phyloP scores from a whole-genome alignment of 306 rosid species.

The Glycine latifolia region DNA sequence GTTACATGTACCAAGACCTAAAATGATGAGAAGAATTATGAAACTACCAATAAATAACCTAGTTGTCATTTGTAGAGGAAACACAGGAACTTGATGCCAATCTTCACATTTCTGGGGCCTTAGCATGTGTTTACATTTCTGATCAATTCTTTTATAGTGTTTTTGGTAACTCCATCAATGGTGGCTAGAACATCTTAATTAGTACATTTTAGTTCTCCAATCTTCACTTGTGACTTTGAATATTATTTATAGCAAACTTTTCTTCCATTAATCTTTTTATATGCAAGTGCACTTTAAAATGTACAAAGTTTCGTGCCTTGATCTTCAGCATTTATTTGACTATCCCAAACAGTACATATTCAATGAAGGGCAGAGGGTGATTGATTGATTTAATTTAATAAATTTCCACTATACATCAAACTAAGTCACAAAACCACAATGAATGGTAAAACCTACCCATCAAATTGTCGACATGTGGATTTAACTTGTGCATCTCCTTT shows the following conservation, averaged over 20 bases:
- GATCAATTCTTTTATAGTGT: background rate
- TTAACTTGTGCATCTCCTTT: too few species aligned
- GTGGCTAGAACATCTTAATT: background rate
- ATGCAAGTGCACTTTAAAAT: background rate
- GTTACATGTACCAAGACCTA: conserved; percentile 60
- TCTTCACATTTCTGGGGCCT: background rate
- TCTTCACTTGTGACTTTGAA: background rate
- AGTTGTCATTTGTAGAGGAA: background rate
- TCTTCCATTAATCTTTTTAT: background rate
- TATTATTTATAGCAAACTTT: background rate
- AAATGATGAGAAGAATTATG: conserved; percentile 2
- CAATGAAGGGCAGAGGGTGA: background rate
- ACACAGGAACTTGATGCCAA: background rate
- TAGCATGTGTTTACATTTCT: background rate
- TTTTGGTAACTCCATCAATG: background rate
- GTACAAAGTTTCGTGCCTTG: too few species aligned
- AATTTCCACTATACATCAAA: background rate
- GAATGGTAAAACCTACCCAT: too few species aligned
- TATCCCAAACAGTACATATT: background rate
- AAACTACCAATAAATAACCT: background rate
- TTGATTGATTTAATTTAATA: background rate
- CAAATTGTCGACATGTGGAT: too few species aligned
- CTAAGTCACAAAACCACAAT: too few species aligned
- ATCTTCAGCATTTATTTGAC: background rate
- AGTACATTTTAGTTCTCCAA: background rate